These are phyloP conservation scores for Prunella vulgaris DNA, from an alignment of 257 asterid genomes.

Conservation along the genomic window DNA sequence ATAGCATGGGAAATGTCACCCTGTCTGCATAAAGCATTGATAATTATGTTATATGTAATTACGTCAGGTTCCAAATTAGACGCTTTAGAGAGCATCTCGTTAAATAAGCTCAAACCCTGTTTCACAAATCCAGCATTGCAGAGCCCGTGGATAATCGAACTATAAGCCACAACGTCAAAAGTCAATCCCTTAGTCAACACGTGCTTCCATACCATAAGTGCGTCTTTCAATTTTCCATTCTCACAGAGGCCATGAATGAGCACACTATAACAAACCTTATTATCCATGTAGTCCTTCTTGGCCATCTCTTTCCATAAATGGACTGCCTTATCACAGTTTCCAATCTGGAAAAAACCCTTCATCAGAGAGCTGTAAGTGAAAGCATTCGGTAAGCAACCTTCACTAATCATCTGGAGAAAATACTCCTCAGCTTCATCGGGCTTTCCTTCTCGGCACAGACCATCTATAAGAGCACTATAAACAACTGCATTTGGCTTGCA, in stretches of 20 bases:
- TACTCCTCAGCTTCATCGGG: conserved; percentile 61
- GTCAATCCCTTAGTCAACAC: conserved; percentile 59
- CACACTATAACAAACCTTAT: conserved; percentile 66
- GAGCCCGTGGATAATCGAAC: conserved; percentile 82
- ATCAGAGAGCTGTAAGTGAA: conserved; percentile 70
- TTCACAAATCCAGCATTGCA: conserved; percentile 62
- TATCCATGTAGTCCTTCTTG: conserved; percentile 40
- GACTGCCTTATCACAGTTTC: conserved; percentile 59
- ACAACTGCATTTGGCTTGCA: conserved; percentile 65
- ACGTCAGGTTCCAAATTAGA: conserved; percentile 66
- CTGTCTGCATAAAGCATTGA: conserved; percentile 71
- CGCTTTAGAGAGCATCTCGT: conserved; percentile 68
- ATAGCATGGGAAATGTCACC: conserved; percentile 54
- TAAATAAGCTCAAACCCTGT: conserved; percentile 71
- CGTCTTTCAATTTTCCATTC: conserved; percentile 69
- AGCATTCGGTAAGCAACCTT: conserved; percentile 65
- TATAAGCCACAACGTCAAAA: conserved; percentile 81
- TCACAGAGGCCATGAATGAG: conserved; percentile 74
- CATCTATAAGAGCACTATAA: conserved; percentile 83
- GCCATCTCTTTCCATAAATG: conserved; percentile 70
- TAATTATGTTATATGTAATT: conserved; percentile 67
- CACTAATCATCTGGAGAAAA: conserved; percentile 49
- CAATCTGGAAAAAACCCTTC: conserved; percentile 75
- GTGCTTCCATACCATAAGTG: conserved; percentile 73
- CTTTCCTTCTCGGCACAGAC: conserved; percentile 62